Evolutionary conservation across 2,329 filamentous ascomycete genomes (phyloP), one percentile per base, ranked within the genome.

Genomic region (Lomentospora prolificans): DNA sequence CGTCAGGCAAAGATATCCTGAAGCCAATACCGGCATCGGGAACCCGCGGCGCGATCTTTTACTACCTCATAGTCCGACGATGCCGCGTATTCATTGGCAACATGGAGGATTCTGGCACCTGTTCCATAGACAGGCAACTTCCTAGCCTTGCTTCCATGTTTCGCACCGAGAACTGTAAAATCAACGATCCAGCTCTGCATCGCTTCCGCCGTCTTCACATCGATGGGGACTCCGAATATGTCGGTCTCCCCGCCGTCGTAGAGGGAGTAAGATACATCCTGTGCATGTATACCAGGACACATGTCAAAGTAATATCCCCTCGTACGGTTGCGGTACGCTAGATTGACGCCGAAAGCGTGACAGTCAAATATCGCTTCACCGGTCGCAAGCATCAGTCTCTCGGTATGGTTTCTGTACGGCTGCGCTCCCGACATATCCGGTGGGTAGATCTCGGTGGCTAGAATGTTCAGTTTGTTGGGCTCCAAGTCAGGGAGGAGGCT

Each of bases 241-340:
- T 55, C 53, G 22, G 61, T 54, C 7, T 55, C 62, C 25, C 64
- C 60, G 7, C 63, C 66, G 36, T 72, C 69, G 64, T 71, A 82
- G 65, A 74, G 81, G 0, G 75, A 79, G 59, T 76, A 81, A 0
- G 69, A 57, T 1, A 80, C 59, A 58, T 82, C 79, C 51, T 71
- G 63, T 10, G 72, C 76, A 59, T 82, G 79, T 12, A 77, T 62
- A 3, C 69, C 76, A 0, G 77, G 76, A 0, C 73, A 72, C 0
- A 80, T 69, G 25, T 71, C 66, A 61, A 81, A 82, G 39, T 72
- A 64, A 64, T 82, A 82, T 2, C 68, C 67, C 60, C 75, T 76
- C 0, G 75, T 75, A 10, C 69, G 51, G 62, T 76, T 75, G 9
- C 62, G 60, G 65, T 67, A 76, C 5, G 72, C 77, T 3, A 64